Evolutionary conservation across 2,329 filamentous ascomycete species (phyloP).

Genomic region (Cordyceps cicadae): DNA sequence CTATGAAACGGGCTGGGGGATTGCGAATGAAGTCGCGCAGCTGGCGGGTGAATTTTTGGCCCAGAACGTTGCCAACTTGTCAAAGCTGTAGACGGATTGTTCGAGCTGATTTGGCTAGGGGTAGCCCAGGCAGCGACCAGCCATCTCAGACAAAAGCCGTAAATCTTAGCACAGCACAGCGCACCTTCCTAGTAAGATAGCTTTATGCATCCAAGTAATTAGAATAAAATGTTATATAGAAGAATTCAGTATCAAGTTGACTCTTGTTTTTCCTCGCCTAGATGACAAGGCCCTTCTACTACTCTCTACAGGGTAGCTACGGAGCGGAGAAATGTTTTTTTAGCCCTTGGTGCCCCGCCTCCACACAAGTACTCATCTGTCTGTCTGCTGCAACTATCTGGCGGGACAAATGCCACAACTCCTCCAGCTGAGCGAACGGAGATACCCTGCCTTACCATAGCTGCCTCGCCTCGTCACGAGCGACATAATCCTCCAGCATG

Average conservation of each 20-base stretch:
- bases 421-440: constrained; percentile 5
- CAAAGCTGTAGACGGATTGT: not conserved
- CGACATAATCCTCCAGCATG: constrained; percentile 45
- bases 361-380: constrained; percentile 2
- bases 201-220: too few relatives aligned
- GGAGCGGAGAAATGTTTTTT: constrained; percentile 14
- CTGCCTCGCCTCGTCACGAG: constrained; percentile 7
- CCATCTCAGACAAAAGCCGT: too few relatives aligned
- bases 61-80: not conserved
- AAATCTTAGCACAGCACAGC: too few relatives aligned
- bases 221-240: too few relatives aligned
- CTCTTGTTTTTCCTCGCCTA: too few relatives aligned
- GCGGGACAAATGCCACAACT: constrained; percentile 12
- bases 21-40: constrained; percentile 41
- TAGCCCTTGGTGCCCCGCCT: constrained; percentile 11
- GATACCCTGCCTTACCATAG: constrained; percentile 1
- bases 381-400: not conserved
- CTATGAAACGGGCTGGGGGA: constrained; percentile 53
- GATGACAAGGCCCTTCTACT: not conserved
- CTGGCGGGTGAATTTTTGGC: not conserved
- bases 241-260: too few relatives aligned
- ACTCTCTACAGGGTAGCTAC: not conserved
- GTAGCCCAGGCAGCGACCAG: too few relatives aligned
- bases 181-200: too few relatives aligned
- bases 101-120: too few relatives aligned